A percentile compares a stretch with the other conserved stretches of the same genome.
These are phyloP conservation scores for Fusarium nodosum DNA, from an alignment of 2,329 filamentous ascomycete genomes.

Conservation along the genomic window DNA sequence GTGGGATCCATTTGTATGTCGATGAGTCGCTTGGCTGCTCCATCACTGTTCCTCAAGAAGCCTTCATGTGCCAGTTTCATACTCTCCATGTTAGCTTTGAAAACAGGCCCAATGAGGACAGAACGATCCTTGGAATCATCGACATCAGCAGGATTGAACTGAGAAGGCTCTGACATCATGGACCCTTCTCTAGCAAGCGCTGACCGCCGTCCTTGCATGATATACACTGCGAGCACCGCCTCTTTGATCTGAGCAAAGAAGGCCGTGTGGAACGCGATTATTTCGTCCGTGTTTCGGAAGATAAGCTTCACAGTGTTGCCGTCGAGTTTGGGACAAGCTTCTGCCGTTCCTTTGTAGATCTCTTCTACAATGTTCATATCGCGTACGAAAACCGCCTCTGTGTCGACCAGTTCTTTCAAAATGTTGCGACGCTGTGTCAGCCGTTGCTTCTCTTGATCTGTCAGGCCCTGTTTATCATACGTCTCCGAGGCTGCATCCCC, in stretches of 20 bases:
- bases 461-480: slow-evolving; percentile 58
- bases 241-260: slow-evolving; percentile 87
- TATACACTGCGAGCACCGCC: slow-evolving; percentile 83
- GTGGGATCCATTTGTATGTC: slow-evolving; percentile 73
- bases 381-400: slow-evolving; percentile 88
- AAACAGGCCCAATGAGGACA: slow-evolving; percentile 67
- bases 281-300: slow-evolving; percentile 92
- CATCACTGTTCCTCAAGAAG: slow-evolving; percentile 73
- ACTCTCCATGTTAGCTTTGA: slow-evolving; percentile 68
- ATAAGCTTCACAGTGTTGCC: slow-evolving; percentile 88
- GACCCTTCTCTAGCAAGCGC: slow-evolving; percentile 60
- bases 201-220: slow-evolving; percentile 67
- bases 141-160: slow-evolving; percentile 57
- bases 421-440: slow-evolving; percentile 85
- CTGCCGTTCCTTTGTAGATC: slow-evolving; percentile 95
- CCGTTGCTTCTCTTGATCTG: slow-evolving; percentile 74
- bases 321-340: slow-evolving; percentile 83
- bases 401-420: slow-evolving; percentile 93
- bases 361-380: slow-evolving; percentile 98
- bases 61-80: slow-evolving; percentile 73
- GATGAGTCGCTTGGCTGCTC: slow-evolving; percentile 71
- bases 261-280: slow-evolving; percentile 85
- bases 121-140: slow-evolving; percentile 67
- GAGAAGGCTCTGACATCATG: slow-evolving; percentile 57
- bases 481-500: slow-evolving; percentile 53